Evolutionary conservation across 495 filamentous ascomycete species (phyloP).

Genomic region (Penicillium lividum): DNA sequence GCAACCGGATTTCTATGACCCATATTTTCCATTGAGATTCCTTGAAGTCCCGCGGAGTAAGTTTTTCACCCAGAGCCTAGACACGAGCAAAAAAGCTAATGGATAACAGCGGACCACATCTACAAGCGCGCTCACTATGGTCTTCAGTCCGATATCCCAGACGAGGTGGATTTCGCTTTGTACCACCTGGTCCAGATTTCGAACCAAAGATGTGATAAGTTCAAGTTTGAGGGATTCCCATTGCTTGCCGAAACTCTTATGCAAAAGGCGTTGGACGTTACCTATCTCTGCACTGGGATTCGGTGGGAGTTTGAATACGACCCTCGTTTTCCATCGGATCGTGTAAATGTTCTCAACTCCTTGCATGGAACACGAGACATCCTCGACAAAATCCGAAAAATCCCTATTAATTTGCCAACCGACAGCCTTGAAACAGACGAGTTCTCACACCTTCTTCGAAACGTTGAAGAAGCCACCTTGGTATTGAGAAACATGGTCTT

Average conservation of each 20-base stretch:
- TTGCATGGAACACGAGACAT: slow-evolving; percentile 71
- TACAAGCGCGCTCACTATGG: slow-evolving; percentile 81
- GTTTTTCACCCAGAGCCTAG: slow-evolving; percentile 10
- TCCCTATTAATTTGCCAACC: slow-evolving; percentile 55
- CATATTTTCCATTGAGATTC: slow-evolving; percentile 43
- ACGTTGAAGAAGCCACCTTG: slow-evolving; percentile 82
- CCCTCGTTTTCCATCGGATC: slow-evolving; percentile 49
- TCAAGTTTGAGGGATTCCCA: slow-evolving; percentile 89
- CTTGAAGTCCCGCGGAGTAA: slow-evolving; percentile 47
- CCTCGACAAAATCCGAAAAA: slow-evolving; percentile 61
- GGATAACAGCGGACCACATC: slow-evolving; percentile 57
- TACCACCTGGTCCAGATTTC: slow-evolving; percentile 95
- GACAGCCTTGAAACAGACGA: slow-evolving; percentile 77
- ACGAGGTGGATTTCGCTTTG: slow-evolving; percentile 85
- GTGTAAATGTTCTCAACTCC: slow-evolving; percentile 69
- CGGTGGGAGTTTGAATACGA: slow-evolving; percentile 77
- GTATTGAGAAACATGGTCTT: slow-evolving; percentile 93
- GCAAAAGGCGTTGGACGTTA: slow-evolving; percentile 74
- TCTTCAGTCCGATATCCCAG: slow-evolving; percentile 73
- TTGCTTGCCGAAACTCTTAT: slow-evolving; percentile 86
- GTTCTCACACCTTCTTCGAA: slow-evolving; percentile 67
- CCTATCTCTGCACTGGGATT: slow-evolving; percentile 75
- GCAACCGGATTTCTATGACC: slow-evolving; percentile 45
- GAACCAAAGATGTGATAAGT: slow-evolving; percentile 91
- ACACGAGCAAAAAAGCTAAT: neutral